Conservation (phyloP, 208 protist genomes). For the Giardia muris region DNA sequence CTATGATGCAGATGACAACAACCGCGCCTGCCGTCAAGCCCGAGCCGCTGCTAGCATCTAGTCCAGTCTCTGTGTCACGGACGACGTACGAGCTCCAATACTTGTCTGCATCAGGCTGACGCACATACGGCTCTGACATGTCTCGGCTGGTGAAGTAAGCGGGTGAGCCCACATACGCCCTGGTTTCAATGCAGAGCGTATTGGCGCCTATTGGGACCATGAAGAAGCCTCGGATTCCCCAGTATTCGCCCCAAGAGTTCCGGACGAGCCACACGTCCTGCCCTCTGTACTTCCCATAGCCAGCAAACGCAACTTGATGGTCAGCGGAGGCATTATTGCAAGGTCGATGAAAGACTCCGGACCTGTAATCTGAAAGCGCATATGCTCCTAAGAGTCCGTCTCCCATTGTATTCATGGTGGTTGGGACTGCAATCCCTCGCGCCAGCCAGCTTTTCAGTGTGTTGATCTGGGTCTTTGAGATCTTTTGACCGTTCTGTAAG, state of each 20-base stretch:
- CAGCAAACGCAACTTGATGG: not conserved
- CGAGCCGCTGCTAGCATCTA: too few relatives aligned
- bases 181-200: not conserved
- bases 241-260: constrained; percentile 11
- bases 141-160: not conserved
- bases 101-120: too few relatives aligned
- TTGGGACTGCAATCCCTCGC: not conserved
- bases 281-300: constrained; percentile 22
- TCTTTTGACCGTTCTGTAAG: not conserved
- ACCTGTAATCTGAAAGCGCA: not conserved
- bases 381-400: not conserved
- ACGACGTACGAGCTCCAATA: too few relatives aligned
- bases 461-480: not conserved
- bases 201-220: not conserved
- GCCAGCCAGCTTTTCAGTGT: not conserved
- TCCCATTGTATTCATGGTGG: not conserved
- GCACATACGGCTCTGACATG: too few relatives aligned
- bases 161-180: not conserved
- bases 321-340: not conserved
- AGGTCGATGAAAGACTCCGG: not conserved
- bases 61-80: too few relatives aligned
- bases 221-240: not conserved
- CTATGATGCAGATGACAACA: too few relatives aligned
- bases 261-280: not conserved
- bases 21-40: too few relatives aligned